Percentiles rank a stretch among this genome's conserved stretches.
phyloP scores from a whole-genome alignment of 1,284 basidiomycete species.

The Pseudozyma tsukubaensis region DNA sequence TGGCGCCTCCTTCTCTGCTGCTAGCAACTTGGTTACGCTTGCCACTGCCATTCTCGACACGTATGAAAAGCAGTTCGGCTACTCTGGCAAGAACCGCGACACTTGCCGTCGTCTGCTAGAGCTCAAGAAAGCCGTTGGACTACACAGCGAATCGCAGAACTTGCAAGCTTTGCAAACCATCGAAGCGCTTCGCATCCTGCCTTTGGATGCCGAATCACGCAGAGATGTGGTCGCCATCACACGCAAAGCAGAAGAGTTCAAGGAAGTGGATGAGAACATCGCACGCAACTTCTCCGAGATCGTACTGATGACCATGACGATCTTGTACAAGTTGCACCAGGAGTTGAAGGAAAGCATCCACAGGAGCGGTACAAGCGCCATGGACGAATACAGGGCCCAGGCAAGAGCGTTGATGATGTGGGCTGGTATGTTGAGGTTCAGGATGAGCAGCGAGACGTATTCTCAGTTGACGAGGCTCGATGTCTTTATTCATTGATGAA shows the following conservation, averaged over 20 bases:
- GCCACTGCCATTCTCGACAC: constrained; percentile 85
- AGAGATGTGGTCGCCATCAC: constrained; percentile 85
- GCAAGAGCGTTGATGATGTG: constrained; percentile 67
- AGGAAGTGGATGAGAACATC: constrained; percentile 84
- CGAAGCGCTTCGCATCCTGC: constrained; percentile 88
- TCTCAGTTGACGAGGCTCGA: constrained; percentile 66
- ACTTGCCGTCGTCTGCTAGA: constrained; percentile 77
- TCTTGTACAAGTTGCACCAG: constrained; percentile 74
- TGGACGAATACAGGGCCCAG: constrained; percentile 63
- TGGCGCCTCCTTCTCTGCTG: constrained; percentile 73
- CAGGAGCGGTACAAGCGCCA: constrained; percentile 47
- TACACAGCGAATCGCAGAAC: constrained; percentile 78
- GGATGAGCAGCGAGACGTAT: constrained; percentile 68
- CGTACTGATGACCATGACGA: constrained; percentile 92
- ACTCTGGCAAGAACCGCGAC: constrained; percentile 80
- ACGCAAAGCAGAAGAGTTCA: constrained; percentile 88
- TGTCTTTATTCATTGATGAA: constrained; percentile 47
- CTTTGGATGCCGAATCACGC: constrained; percentile 76
- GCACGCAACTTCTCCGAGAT: constrained; percentile 90
- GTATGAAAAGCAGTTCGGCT: constrained; percentile 79
- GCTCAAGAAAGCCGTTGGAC: constrained; percentile 83
- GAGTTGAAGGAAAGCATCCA: constrained; percentile 63
- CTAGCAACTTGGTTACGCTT: constrained; percentile 79
- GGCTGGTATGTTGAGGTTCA: constrained; percentile 67
- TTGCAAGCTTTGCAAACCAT: constrained; percentile 86